Percentiles rank a stretch among this genome's conserved stretches.
Conservation (phyloP, 1,284 basidiomycete genomes). For the Cerrena zonata region DNA sequence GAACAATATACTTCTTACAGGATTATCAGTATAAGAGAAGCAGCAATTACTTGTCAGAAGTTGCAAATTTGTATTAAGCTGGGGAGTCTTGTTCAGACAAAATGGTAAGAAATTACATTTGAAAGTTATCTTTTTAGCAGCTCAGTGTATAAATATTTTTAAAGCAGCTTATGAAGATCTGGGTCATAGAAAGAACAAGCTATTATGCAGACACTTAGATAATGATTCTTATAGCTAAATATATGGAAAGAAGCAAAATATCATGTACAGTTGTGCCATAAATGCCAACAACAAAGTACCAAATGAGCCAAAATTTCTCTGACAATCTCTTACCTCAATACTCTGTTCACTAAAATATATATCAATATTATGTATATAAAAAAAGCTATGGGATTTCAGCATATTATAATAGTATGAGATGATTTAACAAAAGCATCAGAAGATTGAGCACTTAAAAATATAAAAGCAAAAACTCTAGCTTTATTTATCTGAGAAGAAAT, state of each 20-base stretch:
- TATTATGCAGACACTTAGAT: conserved; percentile 9
- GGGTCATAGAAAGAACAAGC: conserved; percentile 18
- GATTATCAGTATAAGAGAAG: not conserved
- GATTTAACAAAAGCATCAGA: conserved; percentile 4
- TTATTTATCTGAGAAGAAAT: conserved; percentile 1
- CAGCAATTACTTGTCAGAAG: not conserved
- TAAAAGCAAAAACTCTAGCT: conserved; percentile 15
- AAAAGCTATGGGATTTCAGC: conserved; percentile 3
- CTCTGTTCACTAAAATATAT: not conserved
- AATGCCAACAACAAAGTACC: not conserved
- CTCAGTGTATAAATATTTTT: conserved; percentile 4
- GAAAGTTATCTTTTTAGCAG: conserved; percentile 1
- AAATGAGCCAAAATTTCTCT: not conserved
- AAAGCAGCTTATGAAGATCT: conserved; percentile 15
- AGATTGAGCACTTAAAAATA: conserved; percentile 1
- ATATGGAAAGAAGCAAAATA: not conserved
- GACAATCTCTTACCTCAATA: not conserved
- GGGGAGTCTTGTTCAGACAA: not conserved
- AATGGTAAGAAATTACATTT: not conserved
- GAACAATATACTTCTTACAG: not conserved
- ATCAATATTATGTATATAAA: conserved; percentile 13
- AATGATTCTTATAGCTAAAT: not conserved
- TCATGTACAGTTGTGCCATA: not conserved
- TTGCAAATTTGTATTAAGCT: not conserved
- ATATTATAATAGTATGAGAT: conserved; percentile 8